Percentiles rank a stretch among this genome's conserved stretches.
phyloP scores from a whole-genome alignment of 495 filamentous ascomycete species.

The Penicillium canescens region DNA sequence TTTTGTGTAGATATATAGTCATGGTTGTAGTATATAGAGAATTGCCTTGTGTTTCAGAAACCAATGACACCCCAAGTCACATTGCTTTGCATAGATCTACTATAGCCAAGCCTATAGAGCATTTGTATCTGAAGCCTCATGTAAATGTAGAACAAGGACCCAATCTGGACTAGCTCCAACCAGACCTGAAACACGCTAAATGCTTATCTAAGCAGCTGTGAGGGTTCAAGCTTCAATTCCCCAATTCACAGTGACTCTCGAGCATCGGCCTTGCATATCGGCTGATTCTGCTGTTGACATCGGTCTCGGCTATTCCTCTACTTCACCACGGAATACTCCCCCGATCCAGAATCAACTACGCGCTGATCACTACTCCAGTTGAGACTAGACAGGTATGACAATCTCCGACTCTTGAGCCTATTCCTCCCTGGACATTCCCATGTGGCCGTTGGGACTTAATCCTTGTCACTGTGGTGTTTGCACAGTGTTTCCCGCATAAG shows the following conservation, averaged over 20 bases:
- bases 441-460: slow-evolving; percentile 1
- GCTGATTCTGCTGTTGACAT: background rate
- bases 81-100: too few species aligned
- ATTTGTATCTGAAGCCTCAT: too few species aligned
- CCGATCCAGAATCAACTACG: slow-evolving; percentile 3
- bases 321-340: background rate
- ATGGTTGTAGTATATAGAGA: too few species aligned
- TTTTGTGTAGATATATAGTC: too few species aligned
- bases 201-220: slow-evolving; percentile 18
- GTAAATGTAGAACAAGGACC: background rate
- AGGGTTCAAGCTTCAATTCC: slow-evolving; percentile 24
- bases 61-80: too few species aligned
- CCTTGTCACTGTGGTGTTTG: slow-evolving; percentile 3
- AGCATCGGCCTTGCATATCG: slow-evolving; percentile 6
- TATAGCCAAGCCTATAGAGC: background rate
- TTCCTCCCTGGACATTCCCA: background rate
- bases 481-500: slow-evolving; percentile 17
- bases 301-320: slow-evolving; percentile 3
- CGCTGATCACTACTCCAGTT: slow-evolving; percentile 8
- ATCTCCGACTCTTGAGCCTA: background rate
- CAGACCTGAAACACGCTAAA: slow-evolving; percentile 39
- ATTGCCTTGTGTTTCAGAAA: too few species aligned
- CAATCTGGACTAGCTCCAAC: slow-evolving; percentile 16
- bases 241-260: slow-evolving; percentile 11
- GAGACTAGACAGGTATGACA: slow-evolving; percentile 9